These are phyloP conservation scores for Leersia perrieri DNA, from an alignment of 176 grass and related monocot genomes.

Conservation along the genomic window DNA sequence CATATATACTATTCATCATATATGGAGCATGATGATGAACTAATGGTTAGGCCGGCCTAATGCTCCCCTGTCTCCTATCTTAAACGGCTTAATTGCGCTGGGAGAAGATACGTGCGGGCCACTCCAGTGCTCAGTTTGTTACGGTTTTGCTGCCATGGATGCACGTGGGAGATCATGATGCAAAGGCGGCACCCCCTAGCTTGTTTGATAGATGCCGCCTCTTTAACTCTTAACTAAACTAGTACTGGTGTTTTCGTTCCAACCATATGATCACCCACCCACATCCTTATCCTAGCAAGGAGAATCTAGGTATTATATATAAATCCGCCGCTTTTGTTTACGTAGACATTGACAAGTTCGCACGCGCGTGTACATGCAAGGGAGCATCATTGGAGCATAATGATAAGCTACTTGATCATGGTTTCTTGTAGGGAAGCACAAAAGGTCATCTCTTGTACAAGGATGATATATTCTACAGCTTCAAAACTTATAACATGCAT, in stretches of 20 bases:
- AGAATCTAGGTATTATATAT: conserved; percentile 42
- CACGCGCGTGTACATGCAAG: conserved; percentile 2
- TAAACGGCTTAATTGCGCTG: conserved; percentile 9
- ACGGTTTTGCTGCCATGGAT: conserved; percentile 19
- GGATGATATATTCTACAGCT: neutral
- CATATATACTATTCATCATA: no score
- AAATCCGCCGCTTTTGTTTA: conserved; percentile 5
- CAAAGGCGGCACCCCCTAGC: conserved; percentile 36
- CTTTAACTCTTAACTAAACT: conserved; percentile 26
- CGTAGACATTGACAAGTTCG: conserved; percentile 5
- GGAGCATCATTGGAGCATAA: conserved; percentile 29
- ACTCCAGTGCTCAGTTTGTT: conserved; percentile 30
- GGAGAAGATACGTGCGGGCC: conserved; percentile 41
- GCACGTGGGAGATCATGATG: conserved; percentile 44
- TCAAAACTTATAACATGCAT: neutral
- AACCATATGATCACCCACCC: conserved; percentile 31
- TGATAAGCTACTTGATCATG: conserved; percentile 32
- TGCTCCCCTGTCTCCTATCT: conserved; percentile 19
- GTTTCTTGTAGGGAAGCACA: conserved; percentile 45
- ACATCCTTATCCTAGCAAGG: conserved; percentile 45
- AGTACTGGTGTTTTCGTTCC: neutral
- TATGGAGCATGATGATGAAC: no score
- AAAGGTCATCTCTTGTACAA: neutral
- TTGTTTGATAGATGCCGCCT: conserved; percentile 32
- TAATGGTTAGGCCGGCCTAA: conserved; percentile 42